Conservation (phyloP, 2,329 filamentous ascomycete genomes). For the Colletotrichum sp. region DNA sequence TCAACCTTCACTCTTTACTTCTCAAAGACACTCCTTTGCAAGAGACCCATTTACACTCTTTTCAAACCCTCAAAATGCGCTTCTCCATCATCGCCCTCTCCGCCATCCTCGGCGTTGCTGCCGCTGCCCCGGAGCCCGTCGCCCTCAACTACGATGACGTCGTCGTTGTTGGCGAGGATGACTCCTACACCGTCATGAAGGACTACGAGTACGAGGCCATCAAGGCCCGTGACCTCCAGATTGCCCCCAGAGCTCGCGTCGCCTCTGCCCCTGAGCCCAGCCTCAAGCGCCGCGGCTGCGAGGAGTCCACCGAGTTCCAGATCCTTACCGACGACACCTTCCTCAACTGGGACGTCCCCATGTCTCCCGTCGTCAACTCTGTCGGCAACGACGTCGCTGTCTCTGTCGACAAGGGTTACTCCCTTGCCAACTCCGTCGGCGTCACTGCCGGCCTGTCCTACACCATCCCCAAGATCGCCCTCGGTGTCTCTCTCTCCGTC, state of each 20-base stretch:
- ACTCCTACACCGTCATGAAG: constrained; percentile 29
- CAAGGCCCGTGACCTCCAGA: constrained; percentile 9
- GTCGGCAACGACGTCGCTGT: constrained; percentile 31
- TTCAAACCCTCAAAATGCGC: constrained; percentile 14
- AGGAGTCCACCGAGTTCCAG: constrained; percentile 27
- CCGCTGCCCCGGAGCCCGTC: neutral
- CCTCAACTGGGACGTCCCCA: constrained; percentile 42
- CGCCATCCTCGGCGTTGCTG: constrained; percentile 1
- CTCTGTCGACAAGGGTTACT: constrained; percentile 35
- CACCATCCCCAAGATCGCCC: constrained; percentile 27
- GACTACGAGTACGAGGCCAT: constrained; percentile 25
- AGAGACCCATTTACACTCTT: neutral
- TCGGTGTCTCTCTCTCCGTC: constrained; percentile 28
- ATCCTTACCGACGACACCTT: constrained; percentile 30
- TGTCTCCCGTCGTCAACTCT: constrained; percentile 38
- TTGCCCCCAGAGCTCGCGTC: neutral
- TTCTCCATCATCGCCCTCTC: constrained; percentile 7
- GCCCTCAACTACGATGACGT: constrained; percentile 27
- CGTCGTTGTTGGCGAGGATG: constrained; percentile 28
- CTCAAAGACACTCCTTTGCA: constrained; percentile 11
- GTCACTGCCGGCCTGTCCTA: constrained; percentile 25
- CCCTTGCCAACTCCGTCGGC: constrained; percentile 33
- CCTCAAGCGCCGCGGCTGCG: constrained; percentile 19
- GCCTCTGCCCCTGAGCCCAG: neutral
- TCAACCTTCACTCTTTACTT: constrained; percentile 17